phyloP scores from a whole-genome alignment of 1,284 basidiomycete genomes.

The Termitomyces sp. region DNA sequence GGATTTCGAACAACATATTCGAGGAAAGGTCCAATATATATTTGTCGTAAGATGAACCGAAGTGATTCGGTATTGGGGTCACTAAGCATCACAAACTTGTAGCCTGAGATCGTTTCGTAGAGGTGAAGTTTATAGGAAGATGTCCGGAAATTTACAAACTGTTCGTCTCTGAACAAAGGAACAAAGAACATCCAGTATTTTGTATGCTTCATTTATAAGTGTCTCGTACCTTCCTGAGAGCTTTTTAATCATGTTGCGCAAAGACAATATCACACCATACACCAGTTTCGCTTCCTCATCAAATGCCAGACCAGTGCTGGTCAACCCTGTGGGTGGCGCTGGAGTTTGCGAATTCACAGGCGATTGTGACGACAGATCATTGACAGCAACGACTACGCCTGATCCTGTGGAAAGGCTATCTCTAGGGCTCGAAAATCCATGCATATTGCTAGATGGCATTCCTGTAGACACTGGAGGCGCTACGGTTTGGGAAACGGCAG shows the following conservation, averaged over 20 bases:
- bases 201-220: slow-evolving; percentile 2
- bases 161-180: slow-evolving; percentile 64
- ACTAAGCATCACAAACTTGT: slow-evolving; percentile 93
- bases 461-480: slow-evolving; percentile 32
- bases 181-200: slow-evolving; percentile 4
- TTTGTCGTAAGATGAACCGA: slow-evolving; percentile 79
- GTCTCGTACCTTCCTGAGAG: slow-evolving; percentile 70
- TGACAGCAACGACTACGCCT: slow-evolving; percentile 65
- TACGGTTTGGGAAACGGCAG: slow-evolving; percentile 68
- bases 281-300: slow-evolving; percentile 98
- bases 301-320: slow-evolving; percentile 70
- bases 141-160: slow-evolving; percentile 88
- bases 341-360: slow-evolving; percentile 34
- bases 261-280: slow-evolving; percentile 89
- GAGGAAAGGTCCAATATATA: slow-evolving; percentile 92
- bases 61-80: slow-evolving; percentile 81
- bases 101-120: slow-evolving; percentile 87
- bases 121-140: slow-evolving; percentile 92
- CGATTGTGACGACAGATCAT: slow-evolving; percentile 40
- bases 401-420: slow-evolving; percentile 58
- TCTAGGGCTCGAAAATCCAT: slow-evolving; percentile 50
- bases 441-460: slow-evolving; percentile 27
- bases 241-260: slow-evolving; percentile 95
- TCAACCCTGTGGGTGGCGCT: slow-evolving; percentile 23
- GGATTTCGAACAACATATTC: slow-evolving; percentile 94